phyloP scores from a whole-genome alignment of 108 stramenopile species.

The Schizochytrium sp. region DNA sequence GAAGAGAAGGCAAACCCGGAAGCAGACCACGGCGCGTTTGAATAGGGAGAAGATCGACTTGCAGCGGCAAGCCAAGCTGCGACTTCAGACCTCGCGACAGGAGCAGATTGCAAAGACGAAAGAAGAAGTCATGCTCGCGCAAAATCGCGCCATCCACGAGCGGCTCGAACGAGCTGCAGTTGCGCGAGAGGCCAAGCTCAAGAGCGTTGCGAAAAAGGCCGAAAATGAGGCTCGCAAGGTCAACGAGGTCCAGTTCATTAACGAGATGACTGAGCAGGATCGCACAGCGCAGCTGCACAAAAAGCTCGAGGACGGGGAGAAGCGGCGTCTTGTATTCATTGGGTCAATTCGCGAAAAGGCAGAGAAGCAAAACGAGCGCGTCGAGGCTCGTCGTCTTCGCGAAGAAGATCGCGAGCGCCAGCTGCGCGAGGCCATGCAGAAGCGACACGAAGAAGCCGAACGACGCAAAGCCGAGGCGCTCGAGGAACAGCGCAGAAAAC shows the following conservation, averaged over 20 bases:
- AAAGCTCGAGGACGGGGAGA: neutral
- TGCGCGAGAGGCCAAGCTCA: constrained; percentile 4
- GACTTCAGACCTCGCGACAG: neutral
- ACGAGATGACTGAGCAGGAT: constrained; percentile 11
- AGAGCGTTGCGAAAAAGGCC: constrained; percentile 14
- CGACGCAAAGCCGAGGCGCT: constrained; percentile 4
- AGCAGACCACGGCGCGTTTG: neutral
- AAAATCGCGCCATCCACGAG: neutral
- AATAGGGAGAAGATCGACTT: neutral
- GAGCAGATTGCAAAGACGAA: constrained; percentile 1
- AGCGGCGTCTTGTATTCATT: neutral
- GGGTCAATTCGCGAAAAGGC: constrained; percentile 2
- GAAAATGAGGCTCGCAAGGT: neutral
- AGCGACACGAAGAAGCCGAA: neutral
- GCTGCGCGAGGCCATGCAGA: neutral
- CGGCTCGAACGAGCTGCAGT: neutral
- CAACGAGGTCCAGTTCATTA: constrained; percentile 7
- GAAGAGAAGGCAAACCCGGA: neutral
- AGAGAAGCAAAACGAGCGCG: neutral
- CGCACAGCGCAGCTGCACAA: constrained; percentile 1
- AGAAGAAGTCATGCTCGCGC: constrained; percentile 7
- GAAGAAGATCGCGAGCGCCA: constrained; percentile 1
- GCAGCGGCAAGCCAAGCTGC: constrained; percentile 3
- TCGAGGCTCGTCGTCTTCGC: neutral
- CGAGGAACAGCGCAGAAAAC: constrained; percentile 7